phyloP scores from a whole-genome alignment of 225 moss, liverwort and hornwort species.

The Straminergon stramineum region DNA sequence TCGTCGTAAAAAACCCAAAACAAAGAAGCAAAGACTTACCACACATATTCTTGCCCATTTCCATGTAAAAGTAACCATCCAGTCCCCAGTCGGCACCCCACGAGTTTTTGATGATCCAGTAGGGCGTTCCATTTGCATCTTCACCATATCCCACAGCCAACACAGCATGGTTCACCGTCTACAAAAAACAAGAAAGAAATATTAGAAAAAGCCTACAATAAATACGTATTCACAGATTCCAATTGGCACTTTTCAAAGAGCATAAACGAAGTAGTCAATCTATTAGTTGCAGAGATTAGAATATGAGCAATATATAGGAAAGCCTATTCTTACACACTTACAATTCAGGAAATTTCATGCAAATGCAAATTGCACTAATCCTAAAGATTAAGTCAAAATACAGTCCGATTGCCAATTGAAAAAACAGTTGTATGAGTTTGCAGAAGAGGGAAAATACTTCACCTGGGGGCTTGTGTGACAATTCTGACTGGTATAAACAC shows the following conservation, averaged over 20 bases:
- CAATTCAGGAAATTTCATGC: background rate
- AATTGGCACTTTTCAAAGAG: background rate
- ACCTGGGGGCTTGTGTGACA: slow-evolving; percentile 69
- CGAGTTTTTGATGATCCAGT: slow-evolving; percentile 97
- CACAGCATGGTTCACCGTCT: slow-evolving; percentile 99
- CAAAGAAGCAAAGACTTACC: slow-evolving; percentile 41
- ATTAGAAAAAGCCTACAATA: background rate
- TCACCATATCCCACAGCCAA: slow-evolving; percentile 90
- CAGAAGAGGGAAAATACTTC: background rate
- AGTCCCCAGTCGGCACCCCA: slow-evolving; percentile 83
- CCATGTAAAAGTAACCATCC: slow-evolving; percentile 84
- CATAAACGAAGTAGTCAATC: background rate
- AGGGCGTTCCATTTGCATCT: slow-evolving; percentile 48
- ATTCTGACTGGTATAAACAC: slow-evolving; percentile 53
- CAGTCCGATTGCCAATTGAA: background rate
- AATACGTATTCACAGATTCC: background rate
- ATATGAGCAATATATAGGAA: background rate
- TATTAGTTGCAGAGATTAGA: background rate
- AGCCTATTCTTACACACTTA: too few species aligned
- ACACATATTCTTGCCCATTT: slow-evolving; percentile 99
- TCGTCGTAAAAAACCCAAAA: background rate
- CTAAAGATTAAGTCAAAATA: background rate
- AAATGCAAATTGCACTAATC: background rate
- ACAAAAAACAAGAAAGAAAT: background rate
- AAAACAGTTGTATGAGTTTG: background rate